Evolutionary conservation across 2,329 filamentous ascomycete species (phyloP).

Genomic region (Ilyonectria sp.): DNA sequence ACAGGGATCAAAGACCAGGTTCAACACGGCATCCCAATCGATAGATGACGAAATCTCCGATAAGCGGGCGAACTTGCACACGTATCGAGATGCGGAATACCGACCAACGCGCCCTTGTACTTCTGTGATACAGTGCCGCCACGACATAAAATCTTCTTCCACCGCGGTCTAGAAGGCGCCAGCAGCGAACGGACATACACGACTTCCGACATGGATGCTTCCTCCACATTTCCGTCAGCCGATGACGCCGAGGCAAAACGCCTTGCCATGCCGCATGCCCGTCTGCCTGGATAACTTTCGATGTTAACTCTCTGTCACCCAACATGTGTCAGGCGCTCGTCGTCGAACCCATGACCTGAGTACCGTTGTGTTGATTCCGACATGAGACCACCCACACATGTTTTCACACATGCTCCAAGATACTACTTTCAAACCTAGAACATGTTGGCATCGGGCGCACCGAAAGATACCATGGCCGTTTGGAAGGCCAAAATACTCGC

Average conservation of each 20-base stretch:
- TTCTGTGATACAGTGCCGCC: neutral
- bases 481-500: neutral
- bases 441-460: neutral
- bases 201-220: slow-evolving; percentile 9
- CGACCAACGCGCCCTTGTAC: slow-evolving; percentile 17
- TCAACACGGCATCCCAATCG: slow-evolving; percentile 30
- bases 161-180: slow-evolving; percentile 8
- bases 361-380: slow-evolving; percentile 4
- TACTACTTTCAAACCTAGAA: slow-evolving; percentile 14
- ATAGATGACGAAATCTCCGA: slow-evolving; percentile 48
- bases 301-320: slow-evolving; percentile 6
- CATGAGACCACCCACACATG: slow-evolving; percentile 18
- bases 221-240: slow-evolving; percentile 6
- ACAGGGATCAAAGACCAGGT: slow-evolving; percentile 31
- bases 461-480: neutral
- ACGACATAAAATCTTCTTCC: neutral
- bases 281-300: slow-evolving; percentile 21
- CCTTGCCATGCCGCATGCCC: slow-evolving; percentile 9
- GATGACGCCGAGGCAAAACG: slow-evolving; percentile 8
- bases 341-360: slow-evolving; percentile 25
- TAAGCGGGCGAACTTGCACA: slow-evolving; percentile 41
- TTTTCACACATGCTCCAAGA: slow-evolving; percentile 1
- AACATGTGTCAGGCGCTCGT: slow-evolving; percentile 31
- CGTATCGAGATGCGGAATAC: slow-evolving; percentile 31
- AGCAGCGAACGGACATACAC: slow-evolving; percentile 6